These are phyloP conservation scores for Aspergillus funiculosus DNA, from an alignment of 495 filamentous ascomycete species.

Conservation along the genomic window DNA sequence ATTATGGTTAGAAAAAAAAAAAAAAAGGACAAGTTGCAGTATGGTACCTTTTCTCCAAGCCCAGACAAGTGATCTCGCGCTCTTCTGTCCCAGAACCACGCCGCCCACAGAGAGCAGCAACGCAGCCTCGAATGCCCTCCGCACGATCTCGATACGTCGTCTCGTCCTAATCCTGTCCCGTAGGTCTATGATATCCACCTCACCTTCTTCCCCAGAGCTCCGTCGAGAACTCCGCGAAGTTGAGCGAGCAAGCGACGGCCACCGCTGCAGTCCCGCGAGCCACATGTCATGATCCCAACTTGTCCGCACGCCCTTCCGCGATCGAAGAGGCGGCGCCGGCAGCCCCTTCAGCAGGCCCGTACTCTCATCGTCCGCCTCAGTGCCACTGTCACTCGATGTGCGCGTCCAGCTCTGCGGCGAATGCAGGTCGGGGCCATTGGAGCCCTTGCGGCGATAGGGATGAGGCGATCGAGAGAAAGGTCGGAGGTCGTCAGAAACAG, in stretches of 20 bases:
- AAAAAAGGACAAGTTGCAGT: background rate
- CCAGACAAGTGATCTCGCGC: constrained; percentile 33
- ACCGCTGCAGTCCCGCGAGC: constrained; percentile 32
- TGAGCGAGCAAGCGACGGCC: constrained; percentile 35
- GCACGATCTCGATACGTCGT: constrained; percentile 40
- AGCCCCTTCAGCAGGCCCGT: constrained; percentile 67
- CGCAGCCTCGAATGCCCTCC: constrained; percentile 39
- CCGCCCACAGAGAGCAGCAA: constrained; percentile 43
- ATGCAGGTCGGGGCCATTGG: constrained; percentile 19
- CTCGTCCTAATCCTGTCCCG: constrained; percentile 29
- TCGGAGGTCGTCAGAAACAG: constrained; percentile 34
- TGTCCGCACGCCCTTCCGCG: constrained; percentile 66
- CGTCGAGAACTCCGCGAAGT: constrained; percentile 29
- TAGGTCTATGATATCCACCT: constrained; percentile 24
- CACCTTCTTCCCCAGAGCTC: constrained; percentile 37
- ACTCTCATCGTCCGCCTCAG: constrained; percentile 84
- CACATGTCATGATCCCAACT: constrained; percentile 36
- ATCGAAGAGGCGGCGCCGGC: constrained; percentile 64
- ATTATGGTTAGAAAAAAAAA: constrained; percentile 1
- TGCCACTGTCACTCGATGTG: constrained; percentile 77
- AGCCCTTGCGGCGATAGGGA: constrained; percentile 58
- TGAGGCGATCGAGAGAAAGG: constrained; percentile 68
- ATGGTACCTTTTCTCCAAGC: constrained; percentile 40
- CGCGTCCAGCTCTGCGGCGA: constrained; percentile 32
- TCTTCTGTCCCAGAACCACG: constrained; percentile 31